Conservation (phyloP, 768 basidiomycete species). For the Phlebiopsis gigantea region DNA sequence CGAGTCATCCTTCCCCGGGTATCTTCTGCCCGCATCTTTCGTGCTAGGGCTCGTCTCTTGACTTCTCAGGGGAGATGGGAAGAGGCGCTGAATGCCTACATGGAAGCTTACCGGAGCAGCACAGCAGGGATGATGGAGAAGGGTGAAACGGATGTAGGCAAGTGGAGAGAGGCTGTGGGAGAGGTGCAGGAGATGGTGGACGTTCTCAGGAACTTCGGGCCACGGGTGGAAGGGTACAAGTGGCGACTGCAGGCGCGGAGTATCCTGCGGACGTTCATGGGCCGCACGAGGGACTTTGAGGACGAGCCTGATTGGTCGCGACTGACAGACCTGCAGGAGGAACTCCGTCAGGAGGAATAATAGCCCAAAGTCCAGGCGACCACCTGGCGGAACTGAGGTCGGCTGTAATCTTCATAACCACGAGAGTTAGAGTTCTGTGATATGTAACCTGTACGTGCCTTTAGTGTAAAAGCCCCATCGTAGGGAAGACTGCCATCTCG, state of each 20-base stretch:
- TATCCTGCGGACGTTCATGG: constrained; percentile 84
- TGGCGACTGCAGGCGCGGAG: constrained; percentile 89
- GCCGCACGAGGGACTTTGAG: constrained; percentile 78
- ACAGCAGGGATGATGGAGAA: constrained; percentile 53
- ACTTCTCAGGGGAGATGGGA: constrained; percentile 69
- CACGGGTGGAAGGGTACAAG: constrained; percentile 50
- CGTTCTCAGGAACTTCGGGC: constrained; percentile 78
- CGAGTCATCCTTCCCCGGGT: constrained; percentile 76
- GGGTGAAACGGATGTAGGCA: constrained; percentile 61
- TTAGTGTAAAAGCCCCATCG: background rate
- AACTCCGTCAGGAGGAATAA: constrained; percentile 29
- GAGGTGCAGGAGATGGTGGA: constrained; percentile 86
- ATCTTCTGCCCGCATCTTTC: constrained; percentile 74
- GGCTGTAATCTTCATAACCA: constrained; percentile 9
- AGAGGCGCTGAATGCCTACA: constrained; percentile 74
- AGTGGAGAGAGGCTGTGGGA: constrained; percentile 69
- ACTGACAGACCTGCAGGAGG: constrained; percentile 62
- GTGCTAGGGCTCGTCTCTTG: constrained; percentile 76
- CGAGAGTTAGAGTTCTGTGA: constrained; percentile 10
- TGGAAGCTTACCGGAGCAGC: constrained; percentile 80
- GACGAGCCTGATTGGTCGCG: constrained; percentile 82
- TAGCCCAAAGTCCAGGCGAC: background rate
- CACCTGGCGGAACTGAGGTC: constrained; percentile 18
- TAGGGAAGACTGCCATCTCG: background rate
- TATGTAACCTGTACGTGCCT: constrained; percentile 1